Evolutionary conservation across 495 filamentous ascomycete species (phyloP), one percentile per base, ranked within the genome.

Genomic region (Jackrogersella multiformis): DNA sequence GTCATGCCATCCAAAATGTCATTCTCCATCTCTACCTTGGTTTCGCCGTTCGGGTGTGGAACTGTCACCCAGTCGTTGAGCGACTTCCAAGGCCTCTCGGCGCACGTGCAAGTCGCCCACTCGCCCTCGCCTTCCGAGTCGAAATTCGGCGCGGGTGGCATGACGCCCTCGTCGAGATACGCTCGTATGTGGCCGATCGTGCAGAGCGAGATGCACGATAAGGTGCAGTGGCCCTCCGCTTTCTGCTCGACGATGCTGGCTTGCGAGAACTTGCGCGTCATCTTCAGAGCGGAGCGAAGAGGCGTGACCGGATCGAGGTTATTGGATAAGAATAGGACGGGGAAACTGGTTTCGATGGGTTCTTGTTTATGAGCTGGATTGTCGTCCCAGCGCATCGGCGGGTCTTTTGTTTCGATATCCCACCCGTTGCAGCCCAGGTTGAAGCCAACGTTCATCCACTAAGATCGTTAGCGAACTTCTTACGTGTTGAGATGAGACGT

Each of bases 221-320:
- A 9, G 15, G 78, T 75, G 56, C 78, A 82, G 64, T 85, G 82
- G 7, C 83, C 83, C 23, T 69, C 71, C 0, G 75, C 73, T 7
- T 81, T 68, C 53, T 82, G 79, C 60, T 81, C 79, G 1, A 85
- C 57, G 13, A 86, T 68, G 1, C 79, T 79, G 0, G 83, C 77
- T n/a, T 71, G 74, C 5, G 75, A 62, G 48, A 84, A 85, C 62
- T 76, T 75, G 28, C 71, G 69, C 16, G 84, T 76, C 84, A 85
- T 85, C 42, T 81, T 80, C n/a, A 81, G 74, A 0, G 80, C 84
- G n/a, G 79, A 74, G 16, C 53, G 23, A 4, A 88, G 70, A 4
- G 87, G 82, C 0, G 86, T 88, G 30, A 89, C 87, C 0, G 88
- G 88, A 51, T 91, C 87, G 12, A 82, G 74, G 0, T 77, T 80